Percentiles rank a stretch among this genome's conserved stretches.
Conservation (phyloP, 257 asterid genomes). For the Gentiana straminea region DNA sequence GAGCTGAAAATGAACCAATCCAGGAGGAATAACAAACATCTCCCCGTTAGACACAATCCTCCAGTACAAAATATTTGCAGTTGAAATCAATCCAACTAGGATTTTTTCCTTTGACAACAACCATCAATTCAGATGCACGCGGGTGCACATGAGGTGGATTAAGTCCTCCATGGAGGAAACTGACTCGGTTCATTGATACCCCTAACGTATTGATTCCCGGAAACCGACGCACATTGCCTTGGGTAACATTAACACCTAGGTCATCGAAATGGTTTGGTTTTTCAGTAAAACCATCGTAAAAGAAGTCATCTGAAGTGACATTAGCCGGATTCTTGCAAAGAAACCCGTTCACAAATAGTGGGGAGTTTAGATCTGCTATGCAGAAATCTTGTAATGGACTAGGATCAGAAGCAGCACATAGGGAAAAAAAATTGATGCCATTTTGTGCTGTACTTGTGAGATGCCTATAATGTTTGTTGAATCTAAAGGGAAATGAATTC, state of each 20-base stretch:
- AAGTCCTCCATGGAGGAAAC: constrained; percentile 9
- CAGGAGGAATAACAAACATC: constrained; percentile 14
- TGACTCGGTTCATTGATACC: constrained; percentile 11
- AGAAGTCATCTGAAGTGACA: constrained; percentile 11
- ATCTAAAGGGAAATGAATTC: too few relatives aligned
- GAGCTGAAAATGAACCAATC: constrained; percentile 15
- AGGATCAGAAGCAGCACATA: too few relatives aligned
- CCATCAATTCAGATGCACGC: constrained; percentile 9
- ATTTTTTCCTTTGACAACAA: constrained; percentile 14
- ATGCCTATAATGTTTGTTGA: too few relatives aligned
- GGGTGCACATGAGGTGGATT: constrained; percentile 18
- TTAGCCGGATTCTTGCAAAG: constrained; percentile 10
- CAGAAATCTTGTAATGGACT: too few relatives aligned
- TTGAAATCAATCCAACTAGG: constrained; percentile 4
- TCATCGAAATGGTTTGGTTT: background rate
- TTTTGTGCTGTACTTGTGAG: too few relatives aligned
- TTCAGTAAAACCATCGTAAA: constrained; percentile 4
- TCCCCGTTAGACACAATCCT: constrained; percentile 10
- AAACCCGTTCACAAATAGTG: background rate
- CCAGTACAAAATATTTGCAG: constrained; percentile 5
- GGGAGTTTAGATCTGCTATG: constrained; percentile 2
- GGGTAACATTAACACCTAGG: background rate
- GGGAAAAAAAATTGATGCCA: too few relatives aligned
- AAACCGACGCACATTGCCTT: constrained; percentile 2
- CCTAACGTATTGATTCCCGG: constrained; percentile 15